A percentile compares a stretch with the other conserved stretches of the same genome.
phyloP scores from a whole-genome alignment of 1,284 basidiomycete genomes.

The Papiliotrema nemorosa region DNA sequence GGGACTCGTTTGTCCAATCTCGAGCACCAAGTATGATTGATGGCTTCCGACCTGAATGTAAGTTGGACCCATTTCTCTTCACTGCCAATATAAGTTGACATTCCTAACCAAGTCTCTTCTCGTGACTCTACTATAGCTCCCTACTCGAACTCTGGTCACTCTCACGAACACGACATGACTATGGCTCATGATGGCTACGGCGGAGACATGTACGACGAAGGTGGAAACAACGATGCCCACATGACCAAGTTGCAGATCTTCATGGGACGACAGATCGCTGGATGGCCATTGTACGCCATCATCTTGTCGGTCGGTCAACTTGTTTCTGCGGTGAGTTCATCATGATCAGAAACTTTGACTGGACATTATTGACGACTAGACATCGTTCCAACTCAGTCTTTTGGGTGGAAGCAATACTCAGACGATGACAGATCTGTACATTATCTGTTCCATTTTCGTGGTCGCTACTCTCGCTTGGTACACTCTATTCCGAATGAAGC shows the following conservation, averaged over 20 bases:
- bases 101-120: conserved; percentile 9
- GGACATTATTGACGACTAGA: conserved; percentile 40
- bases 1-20: conserved; percentile 60
- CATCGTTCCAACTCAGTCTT: conserved; percentile 91
- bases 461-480: conserved; percentile 84
- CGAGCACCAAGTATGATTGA: conserved; percentile 59
- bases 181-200: conserved; percentile 55
- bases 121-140: conserved; percentile 54
- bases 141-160: conserved; percentile 45
- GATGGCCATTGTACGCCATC: conserved; percentile 88
- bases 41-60: conserved; percentile 69
- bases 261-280: conserved; percentile 68
- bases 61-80: conserved; percentile 36
- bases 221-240: conserved; percentile 53
- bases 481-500: conserved; percentile 79
- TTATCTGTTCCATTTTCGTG: conserved; percentile 78
- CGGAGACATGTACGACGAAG: conserved; percentile 55
- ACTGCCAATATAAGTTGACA: neutral
- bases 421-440: conserved; percentile 76
- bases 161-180: conserved; percentile 29
- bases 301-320: conserved; percentile 79
- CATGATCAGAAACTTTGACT: neutral
- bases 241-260: conserved; percentile 79
- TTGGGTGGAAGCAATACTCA: conserved; percentile 80
- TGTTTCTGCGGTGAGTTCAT: conserved; percentile 38